phyloP scores from a whole-genome alignment of 2,329 filamentous ascomycete species.

The Neonectria punicea region DNA sequence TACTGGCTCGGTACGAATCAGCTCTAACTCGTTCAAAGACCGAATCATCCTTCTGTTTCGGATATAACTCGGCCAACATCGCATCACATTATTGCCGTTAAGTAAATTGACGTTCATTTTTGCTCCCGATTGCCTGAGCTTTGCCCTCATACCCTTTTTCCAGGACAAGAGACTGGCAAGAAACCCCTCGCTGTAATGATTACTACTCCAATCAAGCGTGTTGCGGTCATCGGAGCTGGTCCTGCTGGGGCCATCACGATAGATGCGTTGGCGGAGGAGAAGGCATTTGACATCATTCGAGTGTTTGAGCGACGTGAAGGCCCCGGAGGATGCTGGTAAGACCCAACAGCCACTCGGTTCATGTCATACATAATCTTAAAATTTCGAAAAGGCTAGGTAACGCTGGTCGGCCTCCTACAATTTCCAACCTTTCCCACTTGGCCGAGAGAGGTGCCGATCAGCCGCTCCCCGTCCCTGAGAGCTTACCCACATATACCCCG shows the following conservation, averaged over 20 bases:
- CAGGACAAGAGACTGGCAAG: background rate
- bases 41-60: background rate
- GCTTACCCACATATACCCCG: constrained; percentile 58
- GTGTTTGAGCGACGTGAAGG: constrained; percentile 71
- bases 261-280: constrained; percentile 68
- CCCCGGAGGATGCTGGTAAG: constrained; percentile 70
- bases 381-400: constrained; percentile 55
- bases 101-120: background rate
- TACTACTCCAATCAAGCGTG: constrained; percentile 43
- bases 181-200: constrained; percentile 14
- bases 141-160: background rate
- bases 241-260: constrained; percentile 69
- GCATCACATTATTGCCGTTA: background rate
- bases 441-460: constrained; percentile 61
- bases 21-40: background rate
- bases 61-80: background rate
- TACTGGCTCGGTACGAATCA: background rate
- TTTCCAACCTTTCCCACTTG: constrained; percentile 58
- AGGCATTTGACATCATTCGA: constrained; percentile 66
- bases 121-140: background rate
- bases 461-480: constrained; percentile 57
- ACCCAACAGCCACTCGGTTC: background rate
- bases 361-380: background rate
- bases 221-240: constrained; percentile 71
- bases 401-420: constrained; percentile 48